Conservation (phyloP, 2,329 filamentous ascomycete species). For the Escovopsis sp. region DNA sequence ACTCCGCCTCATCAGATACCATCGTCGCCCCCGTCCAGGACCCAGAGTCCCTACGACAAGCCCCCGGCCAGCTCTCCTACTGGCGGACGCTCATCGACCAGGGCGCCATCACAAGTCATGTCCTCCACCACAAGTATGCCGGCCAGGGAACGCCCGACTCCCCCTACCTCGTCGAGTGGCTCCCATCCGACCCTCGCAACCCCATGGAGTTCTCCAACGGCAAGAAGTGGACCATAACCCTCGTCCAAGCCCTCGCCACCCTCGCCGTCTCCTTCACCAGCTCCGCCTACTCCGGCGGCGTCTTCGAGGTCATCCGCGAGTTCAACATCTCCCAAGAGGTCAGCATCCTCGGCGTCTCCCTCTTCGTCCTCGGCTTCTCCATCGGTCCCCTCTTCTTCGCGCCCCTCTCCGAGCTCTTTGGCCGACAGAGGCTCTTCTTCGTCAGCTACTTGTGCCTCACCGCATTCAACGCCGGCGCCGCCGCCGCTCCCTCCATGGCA, state of each 20-base stretch:
- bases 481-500: slow-evolving; percentile 41
- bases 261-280: slow-evolving; percentile 57
- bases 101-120: slow-evolving; percentile 39
- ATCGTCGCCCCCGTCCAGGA: slow-evolving; percentile 23
- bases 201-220: slow-evolving; percentile 41
- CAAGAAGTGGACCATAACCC: slow-evolving; percentile 53
- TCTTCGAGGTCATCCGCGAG: slow-evolving; percentile 35
- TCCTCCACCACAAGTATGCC: slow-evolving; percentile 39
- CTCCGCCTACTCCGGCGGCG: slow-evolving; percentile 49
- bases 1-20: slow-evolving; percentile 10
- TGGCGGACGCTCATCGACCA: slow-evolving; percentile 42
- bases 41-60: slow-evolving; percentile 25
- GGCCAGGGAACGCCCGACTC: slow-evolving; percentile 51
- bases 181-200: slow-evolving; percentile 51
- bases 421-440: slow-evolving; percentile 44
- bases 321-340: slow-evolving; percentile 38
- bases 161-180: slow-evolving; percentile 54
- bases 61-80: slow-evolving; percentile 23
- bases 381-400: slow-evolving; percentile 52
- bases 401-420: slow-evolving; percentile 49
- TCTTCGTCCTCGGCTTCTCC: slow-evolving; percentile 49
- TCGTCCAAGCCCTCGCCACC: slow-evolving; percentile 49
- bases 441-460: slow-evolving; percentile 42
- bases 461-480: slow-evolving; percentile 45
- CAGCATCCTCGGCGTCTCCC: slow-evolving; percentile 45